These are phyloP conservation scores for Trametes polyzona DNA, from an alignment of 1,284 basidiomycete species.

Conservation along the genomic window DNA sequence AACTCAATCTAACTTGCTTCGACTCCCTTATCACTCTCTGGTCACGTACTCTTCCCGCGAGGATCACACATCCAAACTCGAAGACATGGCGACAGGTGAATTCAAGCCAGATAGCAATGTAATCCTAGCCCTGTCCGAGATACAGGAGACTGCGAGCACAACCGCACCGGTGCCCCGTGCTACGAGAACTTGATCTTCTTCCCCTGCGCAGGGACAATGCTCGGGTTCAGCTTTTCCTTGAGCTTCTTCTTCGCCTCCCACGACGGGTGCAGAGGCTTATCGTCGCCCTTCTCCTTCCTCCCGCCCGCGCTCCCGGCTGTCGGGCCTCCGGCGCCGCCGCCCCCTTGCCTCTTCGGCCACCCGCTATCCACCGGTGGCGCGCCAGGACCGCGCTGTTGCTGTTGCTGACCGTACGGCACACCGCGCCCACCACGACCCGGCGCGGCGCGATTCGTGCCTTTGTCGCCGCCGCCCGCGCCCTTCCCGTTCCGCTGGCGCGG, in stretches of 20 bases:
- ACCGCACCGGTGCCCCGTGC: background rate
- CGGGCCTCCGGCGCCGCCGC: background rate
- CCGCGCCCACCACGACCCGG: background rate
- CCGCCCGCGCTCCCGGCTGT: background rate
- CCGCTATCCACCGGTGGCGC: slow-evolving; percentile 13
- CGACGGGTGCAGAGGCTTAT: slow-evolving; percentile 76
- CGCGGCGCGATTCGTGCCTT: background rate
- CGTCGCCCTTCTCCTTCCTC: slow-evolving; percentile 35
- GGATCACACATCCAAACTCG: background rate
- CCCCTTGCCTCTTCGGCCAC: slow-evolving; percentile 5
- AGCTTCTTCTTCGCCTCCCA: slow-evolving; percentile 90
- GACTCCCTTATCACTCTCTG: background rate
- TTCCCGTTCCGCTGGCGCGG: slow-evolving; percentile 21
- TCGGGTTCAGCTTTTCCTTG: slow-evolving; percentile 63
- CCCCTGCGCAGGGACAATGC: slow-evolving; percentile 63
- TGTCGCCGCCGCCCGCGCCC: background rate
- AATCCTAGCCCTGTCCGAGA: background rate
- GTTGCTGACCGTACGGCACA: background rate
- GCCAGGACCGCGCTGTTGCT: too few species aligned
- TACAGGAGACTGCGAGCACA: background rate
- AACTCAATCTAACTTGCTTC: background rate
- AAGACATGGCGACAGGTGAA: too few species aligned
- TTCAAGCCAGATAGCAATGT: background rate
- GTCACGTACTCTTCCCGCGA: too few species aligned
- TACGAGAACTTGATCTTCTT: slow-evolving; percentile 67